Evolutionary conservation across 331 rosid species (phyloP), one percentile per base, ranked within the genome.

Genomic region (Phaseolus coccineus): DNA sequence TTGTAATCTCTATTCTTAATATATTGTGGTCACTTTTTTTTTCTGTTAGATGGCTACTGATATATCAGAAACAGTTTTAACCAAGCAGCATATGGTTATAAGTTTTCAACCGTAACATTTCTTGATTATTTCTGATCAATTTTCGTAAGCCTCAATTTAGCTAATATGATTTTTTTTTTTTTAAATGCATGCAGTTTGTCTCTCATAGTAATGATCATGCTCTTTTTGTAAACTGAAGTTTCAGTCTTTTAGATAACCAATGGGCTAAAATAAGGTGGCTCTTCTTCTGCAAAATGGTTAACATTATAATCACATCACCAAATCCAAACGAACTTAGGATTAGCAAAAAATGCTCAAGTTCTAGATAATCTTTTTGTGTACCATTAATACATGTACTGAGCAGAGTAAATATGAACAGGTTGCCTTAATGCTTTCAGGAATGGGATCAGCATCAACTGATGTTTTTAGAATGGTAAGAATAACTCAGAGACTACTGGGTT

Each of bases 341-440:
- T 51, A 48, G 62, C 3, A 25, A 65, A 40, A 40, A 1, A 55
- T 47, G 22, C 57, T 28, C 30, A 24, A 52, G n/a, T 55, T 74
- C 31, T 57, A 16, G n/a, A 24, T 56, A 35, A 16, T 42, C n/a
- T 1, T 61, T 42, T 46, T 69, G 52, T 61, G 35, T 59, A 27
- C 40, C 42, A 59, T 69, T 51, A 53, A 22, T n/a, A 28, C 59
- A 80, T 69, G 77, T 82, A 67, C 81, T 61, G 62, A 77, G 52
- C 66, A 79, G 35, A 80, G 76, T 19, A 71, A 73, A 47, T 75
- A 66, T 81, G 82, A 62, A 64, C 88, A 93, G 99, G 99, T 93
- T 16, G 99, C 93, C 40, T 59, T 96, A 19, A 96, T 93, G 99
- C 97, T 96, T 64, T 84, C 96, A 8, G 99, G 98, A 71, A 96